Percentiles rank a stretch among this genome's conserved stretches.
Conservation (phyloP, 2,329 filamentous ascomycete genomes). For the Sclerotinia nivalis region DNA sequence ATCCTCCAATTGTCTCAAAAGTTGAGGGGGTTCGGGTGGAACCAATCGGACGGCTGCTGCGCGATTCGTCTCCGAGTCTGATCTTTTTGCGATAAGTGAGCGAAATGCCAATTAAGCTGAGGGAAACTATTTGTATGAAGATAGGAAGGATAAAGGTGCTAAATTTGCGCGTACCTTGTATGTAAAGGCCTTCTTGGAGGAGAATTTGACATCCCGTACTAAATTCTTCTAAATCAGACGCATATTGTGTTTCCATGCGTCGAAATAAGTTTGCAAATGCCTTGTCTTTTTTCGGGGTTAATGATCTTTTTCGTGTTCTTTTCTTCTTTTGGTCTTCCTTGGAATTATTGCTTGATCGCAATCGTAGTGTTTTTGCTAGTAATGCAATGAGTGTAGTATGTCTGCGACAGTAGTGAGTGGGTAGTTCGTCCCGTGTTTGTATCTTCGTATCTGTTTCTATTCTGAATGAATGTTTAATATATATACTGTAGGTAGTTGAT, state of each 20-base stretch:
- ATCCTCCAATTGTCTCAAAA: constrained; percentile 25
- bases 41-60: constrained; percentile 31
- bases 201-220: constrained; percentile 30
- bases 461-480: constrained; percentile 4
- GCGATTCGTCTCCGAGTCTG: constrained; percentile 33
- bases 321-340: background rate
- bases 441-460: background rate
- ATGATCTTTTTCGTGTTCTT: background rate
- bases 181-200: constrained; percentile 29
- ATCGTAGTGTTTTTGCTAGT: background rate
- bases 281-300: background rate
- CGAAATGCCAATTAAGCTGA: constrained; percentile 12
- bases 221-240: constrained; percentile 21
- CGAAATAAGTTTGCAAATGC: constrained; percentile 2
- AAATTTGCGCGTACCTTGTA: constrained; percentile 22
- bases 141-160: background rate
- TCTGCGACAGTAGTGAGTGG: constrained; percentile 8
- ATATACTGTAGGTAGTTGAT: background rate
- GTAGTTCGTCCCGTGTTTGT: constrained; percentile 18
- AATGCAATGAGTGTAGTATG: constrained; percentile 10
- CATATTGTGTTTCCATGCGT: constrained; percentile 28
- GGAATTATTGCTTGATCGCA: constrained; percentile 3
- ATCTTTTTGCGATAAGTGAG: constrained; percentile 29
- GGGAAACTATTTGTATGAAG: constrained; percentile 7
- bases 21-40: constrained; percentile 30